Base-by-base conservation (phyloP, 2,329 filamentous ascomycete genomes). In the Ophiostoma ips region DNA sequence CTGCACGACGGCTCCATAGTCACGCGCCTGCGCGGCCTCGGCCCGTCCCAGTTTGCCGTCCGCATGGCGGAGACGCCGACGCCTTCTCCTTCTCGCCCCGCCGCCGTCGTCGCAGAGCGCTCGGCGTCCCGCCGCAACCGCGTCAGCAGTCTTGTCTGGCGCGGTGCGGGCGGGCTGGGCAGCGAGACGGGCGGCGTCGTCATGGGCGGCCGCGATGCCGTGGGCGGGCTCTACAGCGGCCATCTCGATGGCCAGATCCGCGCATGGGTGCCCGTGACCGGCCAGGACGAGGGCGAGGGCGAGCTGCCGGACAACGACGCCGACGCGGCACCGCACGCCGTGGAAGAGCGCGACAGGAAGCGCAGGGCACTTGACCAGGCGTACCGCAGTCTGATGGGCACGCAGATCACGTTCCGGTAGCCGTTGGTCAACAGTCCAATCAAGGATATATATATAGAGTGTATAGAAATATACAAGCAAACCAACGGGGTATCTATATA, bases 191-290 rank as follows among this genome's bases (percentile, higher is more conserved):
- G 71, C 7, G 79, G 78, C 0, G 62, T 82, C 1, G 80, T 83
- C 56, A 75, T 77, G 69, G 76, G 76, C 4, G 75, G 75, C 2
- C 67, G 63, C 2, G 75, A 71, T 53, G 69, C 68, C 18, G 57
- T 71, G 5, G 75, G 75, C 0, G 72, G 68, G 9, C 60, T 95
- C 51, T 94, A 87, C 65, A 92, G 87, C 49, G 83, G 81, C 2
- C 87, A 95, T 59, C 72, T 82, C 3, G 87, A 95, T 61, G 90
- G 90, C 0, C 83, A 82, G 48, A 90, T 96, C 51, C 75, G 83
- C 41, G 77, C 77, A 4, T 95, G 90, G 88, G 72, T 74, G 57
- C 84, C 86, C n/a, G n/a, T n/a, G n/a, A n/a, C n/a, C n/a, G n/a
- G n/a, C n/a, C n/a, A n/a, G n/a, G 1, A 21, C 47, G 2, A 57